Conservation (phyloP, 345 rosid genomes). For the Noccaea caerulescens region DNA sequence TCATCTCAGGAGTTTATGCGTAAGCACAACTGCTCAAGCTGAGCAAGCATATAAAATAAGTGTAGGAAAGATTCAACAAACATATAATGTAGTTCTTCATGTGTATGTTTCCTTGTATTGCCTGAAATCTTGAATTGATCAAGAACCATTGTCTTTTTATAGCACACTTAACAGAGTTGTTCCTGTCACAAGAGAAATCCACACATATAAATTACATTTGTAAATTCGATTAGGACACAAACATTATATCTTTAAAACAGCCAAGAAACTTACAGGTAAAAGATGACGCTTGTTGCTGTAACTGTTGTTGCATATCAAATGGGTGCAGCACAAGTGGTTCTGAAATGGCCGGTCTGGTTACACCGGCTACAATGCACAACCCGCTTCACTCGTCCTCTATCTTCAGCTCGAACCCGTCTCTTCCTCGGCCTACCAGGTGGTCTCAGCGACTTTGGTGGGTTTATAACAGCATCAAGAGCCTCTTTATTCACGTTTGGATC, state of each 20-base stretch:
- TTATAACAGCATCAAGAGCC: constrained; percentile 51
- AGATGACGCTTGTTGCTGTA: too few relatives aligned
- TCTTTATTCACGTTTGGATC: constrained; percentile 58
- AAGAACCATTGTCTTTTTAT: constrained; percentile 7
- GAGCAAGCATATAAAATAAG: constrained; percentile 29
- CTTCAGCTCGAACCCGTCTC: constrained; percentile 93
- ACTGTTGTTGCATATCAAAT: constrained; percentile 47
- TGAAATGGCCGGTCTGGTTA: constrained; percentile 97
- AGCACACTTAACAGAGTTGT: constrained; percentile 9
- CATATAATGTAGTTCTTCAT: constrained; percentile 5
- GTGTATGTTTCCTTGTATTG: constrained; percentile 2
- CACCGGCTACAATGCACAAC: constrained; percentile 99
- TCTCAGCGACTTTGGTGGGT: constrained; percentile 88
- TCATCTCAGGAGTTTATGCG: background rate
- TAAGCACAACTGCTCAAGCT: constrained; percentile 23
- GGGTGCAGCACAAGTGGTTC: constrained; percentile 98
- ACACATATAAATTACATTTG: constrained; percentile 19
- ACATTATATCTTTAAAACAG: background rate
- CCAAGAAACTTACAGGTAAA: constrained; percentile 27
- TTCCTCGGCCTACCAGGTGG: constrained; percentile 96
- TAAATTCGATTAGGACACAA: background rate
- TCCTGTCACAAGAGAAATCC: constrained; percentile 34
- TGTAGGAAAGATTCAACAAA: constrained; percentile 22
- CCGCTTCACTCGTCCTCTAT: constrained; percentile 83
- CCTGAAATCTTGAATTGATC: constrained; percentile 14